phyloP scores from a whole-genome alignment of 2,329 filamentous ascomycete genomes.

The Sarocladium brachiariae region DNA sequence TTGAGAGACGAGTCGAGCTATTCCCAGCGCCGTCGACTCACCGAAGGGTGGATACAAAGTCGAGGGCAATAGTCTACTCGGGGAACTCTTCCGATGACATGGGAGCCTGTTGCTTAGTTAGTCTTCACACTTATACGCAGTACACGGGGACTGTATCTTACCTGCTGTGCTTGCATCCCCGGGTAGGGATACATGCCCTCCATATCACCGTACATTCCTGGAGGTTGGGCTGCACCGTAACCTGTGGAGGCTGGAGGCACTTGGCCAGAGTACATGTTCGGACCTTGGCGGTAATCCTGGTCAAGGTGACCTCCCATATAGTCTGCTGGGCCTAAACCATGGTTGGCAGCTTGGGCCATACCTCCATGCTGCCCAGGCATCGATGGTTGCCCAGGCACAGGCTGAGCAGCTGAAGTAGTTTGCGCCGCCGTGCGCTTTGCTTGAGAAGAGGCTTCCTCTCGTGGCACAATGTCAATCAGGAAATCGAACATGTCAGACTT shows the following conservation, averaged over 20 bases:
- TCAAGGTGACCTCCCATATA: slow-evolving; percentile 65
- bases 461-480: slow-evolving; percentile 94
- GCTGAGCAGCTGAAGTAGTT: slow-evolving; percentile 28
- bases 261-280: slow-evolving; percentile 74
- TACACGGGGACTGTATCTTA: too few species aligned
- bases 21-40: not conserved
- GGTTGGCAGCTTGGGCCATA: slow-evolving; percentile 49
- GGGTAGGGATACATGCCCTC: slow-evolving; percentile 82
- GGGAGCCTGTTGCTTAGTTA: slow-evolving; percentile 25
- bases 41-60: not conserved
- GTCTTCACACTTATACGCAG: too few species aligned
- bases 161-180: slow-evolving; percentile 75
- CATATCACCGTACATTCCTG: slow-evolving; percentile 70
- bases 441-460: slow-evolving; percentile 83
- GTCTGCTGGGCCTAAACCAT: slow-evolving; percentile 53
- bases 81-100: slow-evolving; percentile 39
- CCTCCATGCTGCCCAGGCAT: slow-evolving; percentile 45
- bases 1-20: not conserved
- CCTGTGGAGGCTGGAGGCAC: slow-evolving; percentile 65
- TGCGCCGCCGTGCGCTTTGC: slow-evolving; percentile 66
- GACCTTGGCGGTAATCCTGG: slow-evolving; percentile 72
- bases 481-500: slow-evolving; percentile 99
- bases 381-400: slow-evolving; percentile 41
- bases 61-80: slow-evolving; percentile 22
- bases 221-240: slow-evolving; percentile 71